phyloP scores from a whole-genome alignment of 1,284 basidiomycete genomes.

The Phylloporus sp. region DNA sequence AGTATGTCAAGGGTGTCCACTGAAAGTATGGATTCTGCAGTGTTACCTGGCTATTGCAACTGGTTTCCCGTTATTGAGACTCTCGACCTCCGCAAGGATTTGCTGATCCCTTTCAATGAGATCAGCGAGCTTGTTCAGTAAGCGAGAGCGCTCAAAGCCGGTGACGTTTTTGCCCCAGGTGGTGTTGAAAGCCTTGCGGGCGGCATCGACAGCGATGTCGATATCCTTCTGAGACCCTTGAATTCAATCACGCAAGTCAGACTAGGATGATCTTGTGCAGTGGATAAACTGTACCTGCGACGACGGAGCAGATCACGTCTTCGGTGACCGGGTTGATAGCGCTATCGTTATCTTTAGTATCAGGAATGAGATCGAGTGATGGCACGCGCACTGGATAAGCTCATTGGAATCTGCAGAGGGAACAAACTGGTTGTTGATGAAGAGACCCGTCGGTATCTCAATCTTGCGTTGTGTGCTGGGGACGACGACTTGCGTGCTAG shows the following conservation, averaged over 20 bases:
- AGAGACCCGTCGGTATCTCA: constrained; percentile 79
- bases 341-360: constrained; percentile 39
- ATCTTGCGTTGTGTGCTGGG: constrained; percentile 54
- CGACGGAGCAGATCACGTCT: constrained; percentile 66
- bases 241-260: constrained; percentile 19
- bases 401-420: constrained; percentile 65
- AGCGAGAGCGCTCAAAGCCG: constrained; percentile 77
- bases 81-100: constrained; percentile 78
- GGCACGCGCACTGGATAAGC: constrained; percentile 52
- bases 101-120: constrained; percentile 87
- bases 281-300: constrained; percentile 55
- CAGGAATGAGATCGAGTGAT: constrained; percentile 10
- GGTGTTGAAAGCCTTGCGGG: constrained; percentile 83
- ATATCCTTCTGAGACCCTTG: constrained; percentile 78
- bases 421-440: constrained; percentile 91
- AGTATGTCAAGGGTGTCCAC: constrained; percentile 1
- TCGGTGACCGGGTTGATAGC: constrained; percentile 79
- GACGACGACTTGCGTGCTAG: constrained; percentile 41
- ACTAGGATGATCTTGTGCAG: background rate
- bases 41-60: constrained; percentile 69
- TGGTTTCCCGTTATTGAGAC: constrained; percentile 86
- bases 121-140: constrained; percentile 89
- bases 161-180: constrained; percentile 91
- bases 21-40: background rate
- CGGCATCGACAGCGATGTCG: constrained; percentile 82